phyloP scores from a whole-genome alignment of 1,139 yeast species.

The Lodderomyces metapsilosis region DNA sequence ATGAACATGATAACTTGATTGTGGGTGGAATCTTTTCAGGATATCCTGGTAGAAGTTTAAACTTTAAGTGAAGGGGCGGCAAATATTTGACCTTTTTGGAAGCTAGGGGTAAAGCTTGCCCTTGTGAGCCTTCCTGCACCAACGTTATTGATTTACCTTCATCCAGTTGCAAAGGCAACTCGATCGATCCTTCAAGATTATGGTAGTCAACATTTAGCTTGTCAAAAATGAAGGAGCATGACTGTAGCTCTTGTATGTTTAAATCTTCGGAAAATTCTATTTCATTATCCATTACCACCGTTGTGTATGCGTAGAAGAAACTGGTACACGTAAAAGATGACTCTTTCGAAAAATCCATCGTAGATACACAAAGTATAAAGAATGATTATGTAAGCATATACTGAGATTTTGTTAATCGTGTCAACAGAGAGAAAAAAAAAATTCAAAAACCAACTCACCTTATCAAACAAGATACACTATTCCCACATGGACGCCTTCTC shows the following conservation, averaged over 20 bases:
- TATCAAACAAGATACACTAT: background rate
- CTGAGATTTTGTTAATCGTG: no score
- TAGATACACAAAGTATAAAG: no score
- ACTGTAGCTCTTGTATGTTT: constrained; percentile 43
- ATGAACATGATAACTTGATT: constrained; percentile 22
- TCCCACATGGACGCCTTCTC: constrained; percentile 41
- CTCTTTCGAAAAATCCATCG: no score
- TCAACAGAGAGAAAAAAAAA: background rate
- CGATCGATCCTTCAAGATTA: constrained; percentile 22
- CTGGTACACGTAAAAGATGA: no score
- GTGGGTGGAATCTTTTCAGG: constrained; percentile 31
- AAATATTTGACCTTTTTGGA: constrained; percentile 17
- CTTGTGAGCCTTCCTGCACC: constrained; percentile 1
- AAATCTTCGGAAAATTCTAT: constrained; percentile 22
- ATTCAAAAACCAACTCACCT: background rate
- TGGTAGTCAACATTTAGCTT: constrained; percentile 27
- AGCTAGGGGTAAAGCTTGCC: background rate
- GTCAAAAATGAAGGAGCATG: constrained; percentile 51
- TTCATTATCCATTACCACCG: background rate
- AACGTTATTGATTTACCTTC: constrained; percentile 13
- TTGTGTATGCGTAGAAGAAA: no score
- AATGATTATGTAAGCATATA: no score
- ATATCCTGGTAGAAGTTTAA: constrained; percentile 27
- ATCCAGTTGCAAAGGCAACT: constrained; percentile 27
- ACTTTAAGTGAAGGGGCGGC: constrained; percentile 30